Evolutionary conservation across 176 grass and related monocot species (phyloP), one percentile per base, ranked within the genome.

Genomic region (Canna indica): DNA sequence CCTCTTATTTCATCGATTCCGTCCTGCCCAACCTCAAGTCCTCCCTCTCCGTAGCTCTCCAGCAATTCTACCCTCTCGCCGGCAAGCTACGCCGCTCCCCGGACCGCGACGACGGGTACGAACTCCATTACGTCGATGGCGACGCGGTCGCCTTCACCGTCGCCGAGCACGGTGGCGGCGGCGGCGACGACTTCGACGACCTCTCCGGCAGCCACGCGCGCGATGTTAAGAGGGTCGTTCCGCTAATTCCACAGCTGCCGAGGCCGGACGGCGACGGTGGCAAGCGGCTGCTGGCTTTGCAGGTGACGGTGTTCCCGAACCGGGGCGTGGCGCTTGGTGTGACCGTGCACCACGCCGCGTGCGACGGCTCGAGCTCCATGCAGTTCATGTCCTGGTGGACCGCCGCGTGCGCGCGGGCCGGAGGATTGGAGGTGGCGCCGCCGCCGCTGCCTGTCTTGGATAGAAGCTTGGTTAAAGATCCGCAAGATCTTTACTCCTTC

Each of bases 311-410:
- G 15, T 81, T 85, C 73, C 57, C 73, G 3, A 26, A 69, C 25
- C 66, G 68, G 0, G 84, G 88, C 57, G 33, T 85, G 58, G 88
- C 68, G 25, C 0, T 91, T 3, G 82, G 76, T 36, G 57, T 79
- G 4, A 3, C 79, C 41, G 11, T 85, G n/a, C 65, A 76, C 73
- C 89, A 91, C 36, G 71, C 69, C 9, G 68, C 64, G 12, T 83
- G 85, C 58, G 85, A 91, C 24, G 79, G 85, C 68, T 32, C 35
- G 0, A 44, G 61, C 31, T 82, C 72, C 35, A 86, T 59, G 0
- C 76, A 73, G 20, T 91, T 91, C 81, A 35, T 86, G 5, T 76
- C 62, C 53, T 15, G 77, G 1, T 84, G 88, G 88, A 67, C 71
- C 3, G 20, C 42, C 0, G 24, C 68, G 12, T 69, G 39, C 59